Evolutionary conservation across 805 yeast genomes (phyloP), one percentile per base, ranked within the genome.

Genomic region (Saturnispora sekii): DNA sequence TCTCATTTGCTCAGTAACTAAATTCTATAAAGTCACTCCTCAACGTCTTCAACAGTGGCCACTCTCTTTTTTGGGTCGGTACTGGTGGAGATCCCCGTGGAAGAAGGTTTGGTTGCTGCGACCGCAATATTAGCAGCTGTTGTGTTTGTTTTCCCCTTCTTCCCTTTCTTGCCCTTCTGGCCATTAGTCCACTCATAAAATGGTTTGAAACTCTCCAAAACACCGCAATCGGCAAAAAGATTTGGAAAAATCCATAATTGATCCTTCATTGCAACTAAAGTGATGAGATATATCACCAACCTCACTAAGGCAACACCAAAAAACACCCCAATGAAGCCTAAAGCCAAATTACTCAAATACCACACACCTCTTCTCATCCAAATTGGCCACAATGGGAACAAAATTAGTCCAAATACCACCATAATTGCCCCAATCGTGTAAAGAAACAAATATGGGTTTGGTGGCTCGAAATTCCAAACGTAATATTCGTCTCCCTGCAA

Each of bases 241-340:
- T 90, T 90, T 46, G 98, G 98, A 73, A 87, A 90, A 39, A 93
- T 61, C 98, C 98, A 93, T 60, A 93, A 73, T n/a, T 95, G 95
- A 36, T 78, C 77, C 7, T 78, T 75, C 46, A 73, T 66, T 1
- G 75, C 63, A 40, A 81, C 66, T 51, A 74, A 73, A 0, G 88
- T 74, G 42, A 83, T 53, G 21, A 73, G 53, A 55, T 79, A 86
- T 21, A 93, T 59, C 35, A 89, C 69, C 59, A 89, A 68, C 58
- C 98, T 74, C 31, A 90, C 66, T 37, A 93, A 71, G 1, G 97
- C 95, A 54, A 84, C 63, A 16, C 65, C 83, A 52, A 93, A 83
- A 63, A 93, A 82, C 39, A 76, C 66, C 4, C 79, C 88, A 37
- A 93, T 69, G 32, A 90, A 64, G 0, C 84, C 88, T 50, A 93